Evolutionary conservation across 495 filamentous ascomycete genomes (phyloP), one percentile per base, ranked within the genome.

Genomic region (Penicillium riverlandense): DNA sequence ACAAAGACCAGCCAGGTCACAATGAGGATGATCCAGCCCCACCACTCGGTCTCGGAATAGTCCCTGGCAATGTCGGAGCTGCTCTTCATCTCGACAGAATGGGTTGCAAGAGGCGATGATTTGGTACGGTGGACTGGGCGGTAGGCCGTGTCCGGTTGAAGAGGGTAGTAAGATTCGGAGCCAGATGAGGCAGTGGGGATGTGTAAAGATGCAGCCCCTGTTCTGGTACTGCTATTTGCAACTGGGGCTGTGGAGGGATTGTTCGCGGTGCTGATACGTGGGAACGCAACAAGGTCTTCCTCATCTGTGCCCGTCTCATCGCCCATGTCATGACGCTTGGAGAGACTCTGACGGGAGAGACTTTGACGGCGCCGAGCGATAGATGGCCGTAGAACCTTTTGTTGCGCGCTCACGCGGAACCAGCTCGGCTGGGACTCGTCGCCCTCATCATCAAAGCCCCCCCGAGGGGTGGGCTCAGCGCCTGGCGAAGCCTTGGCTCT

Each of bases 1-100:
- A 96, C 88, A 58, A 97, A 96, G 22, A 96, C 88, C 22, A 90
- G 61, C 92, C 92, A 98, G 1, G 92, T 98, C 41, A 84, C 81
- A 30, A 84, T 64, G 22, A 97, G 71, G 4, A 98, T 83, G 1
- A 95, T 82, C 86, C 89, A 97, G 3, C 92, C 92, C 90, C 90
- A 98, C 80, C 84, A 92, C 55, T 86, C 88, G 11, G 92, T 98
- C 66, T 96, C 90, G 37, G 81, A 79, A 58, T 95, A 95, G 65
- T 94, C 86, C 81, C 84, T 87, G 40, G 83, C 47, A 30, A 66
- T 62, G 33, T 67, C 53, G 62, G 67, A 48, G 65, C 66, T 65
- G 40, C 45, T 58, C 22, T 55, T 54, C 22, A 65, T 65, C 35
- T 63, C 61, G 7, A 54, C 51, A 32, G 72, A 42, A 37, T 72